Conservation (phyloP, 2,329 filamentous ascomycete genomes). For the Paraphaeosphaeria minitans region DNA sequence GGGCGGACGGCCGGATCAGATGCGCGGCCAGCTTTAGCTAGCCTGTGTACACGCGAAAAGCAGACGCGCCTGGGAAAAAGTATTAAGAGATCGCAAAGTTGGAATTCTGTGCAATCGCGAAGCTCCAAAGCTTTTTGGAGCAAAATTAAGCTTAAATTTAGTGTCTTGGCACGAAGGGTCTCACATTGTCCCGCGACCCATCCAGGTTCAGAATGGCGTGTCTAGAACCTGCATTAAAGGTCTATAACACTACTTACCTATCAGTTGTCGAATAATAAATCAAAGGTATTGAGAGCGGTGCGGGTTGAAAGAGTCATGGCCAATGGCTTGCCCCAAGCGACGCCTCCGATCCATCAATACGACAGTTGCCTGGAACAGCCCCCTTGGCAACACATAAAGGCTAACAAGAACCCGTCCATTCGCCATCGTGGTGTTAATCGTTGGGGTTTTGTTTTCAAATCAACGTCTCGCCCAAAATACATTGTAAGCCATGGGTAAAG, state of each 20-base stretch:
- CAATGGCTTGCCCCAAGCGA: not conserved
- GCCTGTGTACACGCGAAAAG: not conserved
- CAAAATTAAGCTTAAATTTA: conserved; percentile 33
- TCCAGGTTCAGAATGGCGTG: not conserved
- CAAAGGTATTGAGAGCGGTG: not conserved
- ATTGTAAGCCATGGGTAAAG: conserved; percentile 37
- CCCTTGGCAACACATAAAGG: conserved; percentile 6
- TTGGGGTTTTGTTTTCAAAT: not conserved
- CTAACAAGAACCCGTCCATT: not conserved
- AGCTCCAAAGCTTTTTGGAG: conserved; percentile 14
- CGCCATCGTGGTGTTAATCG: not conserved
- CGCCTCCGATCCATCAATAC: not conserved
- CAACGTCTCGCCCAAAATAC: not conserved
- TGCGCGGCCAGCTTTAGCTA: conserved; percentile 28
- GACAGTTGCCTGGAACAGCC: conserved; percentile 13
- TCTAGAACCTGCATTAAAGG: not conserved
- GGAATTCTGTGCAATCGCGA: not conserved
- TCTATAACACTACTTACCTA: not conserved
- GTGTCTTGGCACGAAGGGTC: conserved; percentile 23
- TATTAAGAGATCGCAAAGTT: not conserved
- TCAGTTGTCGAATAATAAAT: not conserved
- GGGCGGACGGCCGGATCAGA: conserved; percentile 15
- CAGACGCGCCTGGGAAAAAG: not conserved
- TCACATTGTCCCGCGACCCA: not conserved
- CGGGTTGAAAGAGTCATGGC: not conserved